Conservation (phyloP, 345 rosid genomes). For the Euphorbia peplus region DNA sequence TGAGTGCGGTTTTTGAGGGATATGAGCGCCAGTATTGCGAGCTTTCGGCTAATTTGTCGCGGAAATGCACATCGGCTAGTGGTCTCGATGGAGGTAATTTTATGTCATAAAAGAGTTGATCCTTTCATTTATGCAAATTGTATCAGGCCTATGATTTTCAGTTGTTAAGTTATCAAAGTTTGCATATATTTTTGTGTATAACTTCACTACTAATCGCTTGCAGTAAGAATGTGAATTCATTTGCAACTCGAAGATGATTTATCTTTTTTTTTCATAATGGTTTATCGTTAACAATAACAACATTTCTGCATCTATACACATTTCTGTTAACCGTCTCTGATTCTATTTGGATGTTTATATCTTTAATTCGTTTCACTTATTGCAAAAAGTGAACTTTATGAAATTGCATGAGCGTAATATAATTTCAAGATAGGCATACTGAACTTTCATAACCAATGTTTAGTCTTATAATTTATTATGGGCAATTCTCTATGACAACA, state of each 20-base stretch:
- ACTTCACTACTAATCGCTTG: not conserved
- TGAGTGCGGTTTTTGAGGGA: constrained; percentile 19
- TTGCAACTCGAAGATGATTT: too few relatives aligned
- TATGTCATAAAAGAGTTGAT: not conserved
- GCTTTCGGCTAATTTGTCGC: constrained; percentile 20
- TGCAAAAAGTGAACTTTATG: too few relatives aligned
- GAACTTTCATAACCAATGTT: not conserved
- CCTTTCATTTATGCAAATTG: not conserved
- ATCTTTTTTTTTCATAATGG: too few relatives aligned
- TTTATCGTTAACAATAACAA: too few relatives aligned
- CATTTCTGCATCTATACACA: too few relatives aligned
- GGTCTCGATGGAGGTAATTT: constrained; percentile 19
- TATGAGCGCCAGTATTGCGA: constrained; percentile 18
- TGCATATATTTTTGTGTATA: not conserved
- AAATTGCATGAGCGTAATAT: not conserved
- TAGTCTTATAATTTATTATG: not conserved
- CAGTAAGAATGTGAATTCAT: too few relatives aligned
- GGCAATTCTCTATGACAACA: constrained; percentile 19
- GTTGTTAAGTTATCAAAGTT: not conserved
- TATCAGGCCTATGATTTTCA: not conserved
- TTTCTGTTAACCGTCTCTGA: not conserved
- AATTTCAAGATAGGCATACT: not conserved
- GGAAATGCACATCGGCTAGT: constrained; percentile 16
- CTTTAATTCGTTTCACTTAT: not conserved
- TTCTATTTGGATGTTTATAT: not conserved